Evolutionary conservation across 495 filamentous ascomycete species (phyloP).

Genomic region (Aspergillus saccharolyticus): DNA sequence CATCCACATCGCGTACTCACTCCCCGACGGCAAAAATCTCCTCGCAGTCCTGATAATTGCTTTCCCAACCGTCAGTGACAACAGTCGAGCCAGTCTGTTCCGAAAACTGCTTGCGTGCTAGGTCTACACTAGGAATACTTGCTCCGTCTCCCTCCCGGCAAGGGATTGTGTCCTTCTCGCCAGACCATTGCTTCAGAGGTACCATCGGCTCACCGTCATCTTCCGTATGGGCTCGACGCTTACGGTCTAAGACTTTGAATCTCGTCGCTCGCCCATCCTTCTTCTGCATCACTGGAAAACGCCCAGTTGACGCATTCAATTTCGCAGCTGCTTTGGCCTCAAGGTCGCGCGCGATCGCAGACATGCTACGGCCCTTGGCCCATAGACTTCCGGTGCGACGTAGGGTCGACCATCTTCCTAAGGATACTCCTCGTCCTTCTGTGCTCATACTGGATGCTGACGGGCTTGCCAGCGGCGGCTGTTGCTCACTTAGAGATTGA

Average conservation of each 20-base stretch:
- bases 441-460: conserved; percentile 2
- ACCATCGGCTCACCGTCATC: conserved; percentile 7
- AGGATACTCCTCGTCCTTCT: conserved; percentile 6
- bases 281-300: conserved; percentile 12
- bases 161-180: too few species aligned
- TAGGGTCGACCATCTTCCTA: conserved; percentile 11
- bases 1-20: neutral
- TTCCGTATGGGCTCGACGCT: conserved; percentile 1
- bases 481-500: conserved; percentile 2
- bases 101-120: neutral
- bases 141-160: neutral
- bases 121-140: neutral
- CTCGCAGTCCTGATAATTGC: conserved; percentile 1
- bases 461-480: conserved; percentile 1
- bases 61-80: neutral
- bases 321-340: conserved; percentile 14
- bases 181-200: neutral
- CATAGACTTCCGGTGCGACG: conserved; percentile 15
- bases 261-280: conserved; percentile 8
- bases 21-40: neutral
- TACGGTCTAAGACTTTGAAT: conserved; percentile 13
- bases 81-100: neutral
- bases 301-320: conserved; percentile 8
- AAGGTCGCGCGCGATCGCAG: conserved; percentile 13
- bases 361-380: conserved; percentile 16